These are phyloP conservation scores for Mycena galopus DNA, from an alignment of 768 basidiomycete genomes.

Conservation along the genomic window DNA sequence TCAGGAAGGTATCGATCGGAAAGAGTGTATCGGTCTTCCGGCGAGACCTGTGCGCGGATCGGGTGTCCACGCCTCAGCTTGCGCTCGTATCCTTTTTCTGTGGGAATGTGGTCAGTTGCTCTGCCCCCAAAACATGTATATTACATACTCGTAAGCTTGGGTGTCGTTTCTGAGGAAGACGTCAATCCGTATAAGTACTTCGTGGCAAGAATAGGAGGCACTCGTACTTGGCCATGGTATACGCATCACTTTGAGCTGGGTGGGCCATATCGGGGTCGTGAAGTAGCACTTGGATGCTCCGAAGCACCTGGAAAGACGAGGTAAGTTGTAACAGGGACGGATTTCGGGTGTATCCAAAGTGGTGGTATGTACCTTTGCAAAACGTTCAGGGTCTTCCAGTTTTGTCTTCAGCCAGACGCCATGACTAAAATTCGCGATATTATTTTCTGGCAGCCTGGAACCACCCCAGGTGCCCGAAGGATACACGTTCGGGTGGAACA, in stretches of 20 bases:
- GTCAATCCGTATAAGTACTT: too few species aligned
- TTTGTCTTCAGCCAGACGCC: neutral
- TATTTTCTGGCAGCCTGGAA: neutral
- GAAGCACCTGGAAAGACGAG: neutral
- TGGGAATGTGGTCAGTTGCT: neutral
- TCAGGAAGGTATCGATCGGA: too few species aligned
- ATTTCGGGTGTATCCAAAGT: too few species aligned
- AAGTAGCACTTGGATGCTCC: neutral
- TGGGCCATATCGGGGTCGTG: neutral
- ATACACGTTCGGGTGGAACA: slow-evolving; percentile 18
- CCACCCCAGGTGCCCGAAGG: slow-evolving; percentile 13
- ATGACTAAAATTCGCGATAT: too few species aligned
- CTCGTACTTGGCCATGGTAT: slow-evolving; percentile 5
- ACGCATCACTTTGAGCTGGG: slow-evolving; percentile 14
- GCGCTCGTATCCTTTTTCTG: neutral
- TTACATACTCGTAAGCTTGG: slow-evolving; percentile 12
- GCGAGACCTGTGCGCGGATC: slow-evolving; percentile 9
- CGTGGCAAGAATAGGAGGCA: neutral
- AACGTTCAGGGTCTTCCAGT: slow-evolving; percentile 10
- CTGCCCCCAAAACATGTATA: too few species aligned
- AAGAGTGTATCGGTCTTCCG: slow-evolving; percentile 4
- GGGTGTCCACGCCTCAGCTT: slow-evolving; percentile 11
- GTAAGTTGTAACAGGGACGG: too few species aligned
- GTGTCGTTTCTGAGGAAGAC: neutral
- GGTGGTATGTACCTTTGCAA: slow-evolving; percentile 15